phyloP scores from a whole-genome alignment of 1,139 yeast genomes.

The Torulaspora pretoriensis region DNA sequence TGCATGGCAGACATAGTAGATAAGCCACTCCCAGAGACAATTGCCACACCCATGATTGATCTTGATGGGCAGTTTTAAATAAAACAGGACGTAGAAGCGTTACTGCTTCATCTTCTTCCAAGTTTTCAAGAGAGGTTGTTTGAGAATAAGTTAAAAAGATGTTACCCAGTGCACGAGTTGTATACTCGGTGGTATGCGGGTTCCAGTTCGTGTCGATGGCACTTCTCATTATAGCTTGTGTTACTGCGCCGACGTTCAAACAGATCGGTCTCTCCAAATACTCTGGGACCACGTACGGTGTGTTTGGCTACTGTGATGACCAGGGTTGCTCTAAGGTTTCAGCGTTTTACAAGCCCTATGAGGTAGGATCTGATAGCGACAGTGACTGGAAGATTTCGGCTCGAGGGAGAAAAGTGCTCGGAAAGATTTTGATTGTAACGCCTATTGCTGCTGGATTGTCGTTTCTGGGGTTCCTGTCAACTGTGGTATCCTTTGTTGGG shows the following conservation, averaged over 20 bases:
- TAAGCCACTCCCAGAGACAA: slow-evolving; percentile 1
- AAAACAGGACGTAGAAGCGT: too few species aligned
- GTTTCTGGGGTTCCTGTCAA: slow-evolving; percentile 45
- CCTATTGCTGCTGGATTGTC: slow-evolving; percentile 78
- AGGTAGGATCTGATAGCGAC: slow-evolving; percentile 30
- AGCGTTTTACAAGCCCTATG: slow-evolving; percentile 46
- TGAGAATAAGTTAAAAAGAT: background rate
- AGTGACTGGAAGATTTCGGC: slow-evolving; percentile 49
- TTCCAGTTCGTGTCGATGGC: slow-evolving; percentile 42
- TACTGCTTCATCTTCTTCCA: too few species aligned
- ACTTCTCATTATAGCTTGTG: slow-evolving; percentile 49
- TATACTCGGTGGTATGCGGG: slow-evolving; percentile 6
- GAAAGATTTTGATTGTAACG: slow-evolving; percentile 69
- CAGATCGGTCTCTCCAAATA: slow-evolving; percentile 48
- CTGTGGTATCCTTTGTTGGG: slow-evolving; percentile 14
- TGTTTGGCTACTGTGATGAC: slow-evolving; percentile 71
- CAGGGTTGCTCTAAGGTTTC: slow-evolving; percentile 48
- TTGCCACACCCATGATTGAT: background rate
- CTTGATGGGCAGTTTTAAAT: too few species aligned
- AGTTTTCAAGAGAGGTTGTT: background rate
- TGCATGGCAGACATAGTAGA: background rate
- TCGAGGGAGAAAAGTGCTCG: slow-evolving; percentile 59
- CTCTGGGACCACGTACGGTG: slow-evolving; percentile 64
- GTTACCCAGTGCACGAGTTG: slow-evolving; percentile 6
- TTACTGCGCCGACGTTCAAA: slow-evolving; percentile 61